Percentiles rank a stretch among this genome's conserved stretches.
Conservation (phyloP, 2,329 filamentous ascomycete genomes). For the Chaetomium sp. region DNA sequence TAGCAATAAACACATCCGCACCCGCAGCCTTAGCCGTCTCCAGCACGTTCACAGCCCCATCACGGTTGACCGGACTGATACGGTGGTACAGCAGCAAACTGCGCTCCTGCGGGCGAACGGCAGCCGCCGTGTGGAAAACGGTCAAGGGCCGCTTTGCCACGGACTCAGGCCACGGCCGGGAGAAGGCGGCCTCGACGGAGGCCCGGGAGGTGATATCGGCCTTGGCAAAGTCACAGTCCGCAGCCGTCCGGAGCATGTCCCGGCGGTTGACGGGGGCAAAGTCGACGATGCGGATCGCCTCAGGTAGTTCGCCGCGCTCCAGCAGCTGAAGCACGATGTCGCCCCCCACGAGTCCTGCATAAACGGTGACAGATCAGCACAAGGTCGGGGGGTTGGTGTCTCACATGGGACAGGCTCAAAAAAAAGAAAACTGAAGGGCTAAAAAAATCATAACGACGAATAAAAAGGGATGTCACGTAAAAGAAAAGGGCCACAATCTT, state of each 20-base stretch:
- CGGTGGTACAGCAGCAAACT: conserved; percentile 38
- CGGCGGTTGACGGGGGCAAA: conserved; percentile 37
- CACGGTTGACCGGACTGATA: conserved; percentile 43
- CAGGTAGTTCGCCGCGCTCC: conserved; percentile 43
- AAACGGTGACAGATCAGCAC: conserved; percentile 2
- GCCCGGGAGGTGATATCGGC: conserved; percentile 44
- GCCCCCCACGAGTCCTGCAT: conserved; percentile 46
- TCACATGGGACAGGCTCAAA: not conserved
- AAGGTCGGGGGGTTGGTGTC: not conserved
- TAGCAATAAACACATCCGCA: conserved; percentile 46
- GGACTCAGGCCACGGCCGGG: conserved; percentile 38
- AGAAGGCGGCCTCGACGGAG: conserved; percentile 41
- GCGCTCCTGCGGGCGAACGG: conserved; percentile 46
- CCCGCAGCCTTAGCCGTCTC: conserved; percentile 38
- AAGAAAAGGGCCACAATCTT: too few relatives aligned
- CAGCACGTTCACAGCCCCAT: conserved; percentile 44
- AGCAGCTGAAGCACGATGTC: conserved; percentile 49
- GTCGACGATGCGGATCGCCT: conserved; percentile 49
- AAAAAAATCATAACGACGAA: too few relatives aligned
- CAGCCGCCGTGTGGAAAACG: conserved; percentile 52
- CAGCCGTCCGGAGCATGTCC: conserved; percentile 35
- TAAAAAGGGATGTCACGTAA: too few relatives aligned
- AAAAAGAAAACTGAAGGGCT: too few relatives aligned
- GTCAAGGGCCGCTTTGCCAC: conserved; percentile 42
- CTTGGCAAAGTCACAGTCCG: conserved; percentile 37